Evolutionary conservation across 2,329 filamentous ascomycete genomes (phyloP), one percentile per base, ranked within the genome.

Genomic region (Xenoacremonium recifei): DNA sequence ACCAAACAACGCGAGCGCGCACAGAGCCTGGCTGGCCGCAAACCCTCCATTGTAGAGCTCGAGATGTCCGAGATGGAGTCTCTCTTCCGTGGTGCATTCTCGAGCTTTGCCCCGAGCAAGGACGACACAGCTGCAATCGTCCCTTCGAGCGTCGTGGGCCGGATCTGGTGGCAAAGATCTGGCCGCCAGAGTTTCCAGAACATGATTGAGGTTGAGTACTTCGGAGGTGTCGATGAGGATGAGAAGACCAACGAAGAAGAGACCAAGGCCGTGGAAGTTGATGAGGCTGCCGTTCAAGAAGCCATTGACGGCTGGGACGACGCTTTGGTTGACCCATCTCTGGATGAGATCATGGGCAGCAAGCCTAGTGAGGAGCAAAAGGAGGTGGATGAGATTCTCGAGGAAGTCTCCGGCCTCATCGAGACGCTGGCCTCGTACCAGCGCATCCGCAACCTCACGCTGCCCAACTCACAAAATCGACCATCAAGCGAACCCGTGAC

Each of bases 341-440:
- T 85, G 17, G 72, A 76, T 39, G 68, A 76, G 25, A 71, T 71
- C 33, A 68, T 79, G 58, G 73, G 73, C 36, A 63, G 64, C 25
- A 81, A 76, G 61, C 61, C 70, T 43, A 67, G 75, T 23, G 77
- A 83, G 20, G 79, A 80, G 54, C 81, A 87, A 40, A 84, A 84
- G 62, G 80, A 85, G 37, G 72, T 76, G 3, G 80, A 87, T n/a
- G 83, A 87, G 37, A 69, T 89, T 29, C 73, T 92, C 19, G 73
- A 81, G 44, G 84, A 88, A 33, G 84, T 90, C 23, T 87, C 84
- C 2, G 85, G 89, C 56, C 71, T 90, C 52, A 79, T 92, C 38
- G 81, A 89, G 61, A 89, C 85, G 2, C 70, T 92, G 9, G 75
- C 86, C 16, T 92, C 87, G 0, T 84, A 88, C 61, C 87, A 92